phyloP scores from a whole-genome alignment of 257 asterid genomes.

The Rubia yunnanensis region DNA sequence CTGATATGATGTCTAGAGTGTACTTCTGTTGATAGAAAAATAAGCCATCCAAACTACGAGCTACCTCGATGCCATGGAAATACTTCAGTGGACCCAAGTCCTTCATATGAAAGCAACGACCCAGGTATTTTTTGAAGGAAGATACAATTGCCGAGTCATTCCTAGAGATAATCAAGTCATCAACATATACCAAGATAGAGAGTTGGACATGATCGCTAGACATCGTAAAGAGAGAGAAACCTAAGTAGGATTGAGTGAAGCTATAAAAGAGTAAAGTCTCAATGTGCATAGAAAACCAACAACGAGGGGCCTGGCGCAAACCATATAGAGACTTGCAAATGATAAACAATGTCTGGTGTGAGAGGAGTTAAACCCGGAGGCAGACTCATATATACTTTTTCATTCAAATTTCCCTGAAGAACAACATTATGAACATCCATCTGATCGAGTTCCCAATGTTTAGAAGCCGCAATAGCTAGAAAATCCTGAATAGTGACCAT shows the following conservation, averaged over 20 bases:
- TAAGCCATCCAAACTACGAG: not conserved
- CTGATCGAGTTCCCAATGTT: not conserved
- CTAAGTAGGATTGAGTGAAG: not conserved
- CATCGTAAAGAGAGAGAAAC: not conserved
- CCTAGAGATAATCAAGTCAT: not conserved
- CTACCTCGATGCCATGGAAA: not conserved
- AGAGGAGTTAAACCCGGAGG: not conserved
- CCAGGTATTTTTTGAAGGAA: not conserved
- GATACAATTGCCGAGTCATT: not conserved
- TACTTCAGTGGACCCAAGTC: no score
- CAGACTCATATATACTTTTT: not conserved
- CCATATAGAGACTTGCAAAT: no score
- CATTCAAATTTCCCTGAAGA: not conserved
- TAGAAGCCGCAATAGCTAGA: not conserved
- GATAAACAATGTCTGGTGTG: not conserved
- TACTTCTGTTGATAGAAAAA: not conserved
- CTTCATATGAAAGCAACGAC: not conserved
- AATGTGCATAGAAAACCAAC: not conserved
- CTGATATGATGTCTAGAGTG: not conserved
- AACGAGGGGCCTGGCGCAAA: conserved; percentile 2
- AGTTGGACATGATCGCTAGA: not conserved
- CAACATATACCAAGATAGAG: not conserved
- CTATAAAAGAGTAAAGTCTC: not conserved
- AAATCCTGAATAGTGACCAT: not conserved
- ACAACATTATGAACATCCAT: no score